These are phyloP conservation scores for Fagus sylvatica DNA, from an alignment of 306 rosid species.

Conservation along the genomic window DNA sequence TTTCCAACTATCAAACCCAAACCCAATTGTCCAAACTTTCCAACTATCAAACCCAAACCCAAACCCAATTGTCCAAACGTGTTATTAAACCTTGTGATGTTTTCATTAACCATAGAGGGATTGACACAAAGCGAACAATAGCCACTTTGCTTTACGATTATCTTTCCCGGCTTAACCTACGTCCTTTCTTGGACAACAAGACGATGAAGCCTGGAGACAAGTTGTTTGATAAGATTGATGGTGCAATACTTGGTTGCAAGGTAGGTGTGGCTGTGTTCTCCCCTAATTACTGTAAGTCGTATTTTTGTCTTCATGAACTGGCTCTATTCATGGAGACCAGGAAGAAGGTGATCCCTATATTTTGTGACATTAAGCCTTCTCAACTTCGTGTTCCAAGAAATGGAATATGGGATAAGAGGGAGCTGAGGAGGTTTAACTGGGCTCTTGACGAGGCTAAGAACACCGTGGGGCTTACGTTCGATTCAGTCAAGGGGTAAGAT, in stretches of 20 bases:
- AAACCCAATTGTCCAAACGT: conserved; percentile 27
- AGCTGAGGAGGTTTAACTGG: conserved; percentile 41
- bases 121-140: conserved; percentile 70
- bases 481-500: conserved; percentile 71
- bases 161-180: conserved; percentile 36
- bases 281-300: conserved; percentile 73
- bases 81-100: conserved; percentile 54
- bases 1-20: conserved; percentile 23
- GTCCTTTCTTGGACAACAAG: conserved; percentile 75
- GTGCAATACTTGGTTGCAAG: conserved; percentile 58
- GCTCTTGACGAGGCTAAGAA: conserved; percentile 72
- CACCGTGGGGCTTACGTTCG: conserved; percentile 62
- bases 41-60: conserved; percentile 23
- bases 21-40: neutral
- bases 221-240: conserved; percentile 69
- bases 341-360: conserved; percentile 82
- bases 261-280: conserved; percentile 78
- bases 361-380: conserved; percentile 79
- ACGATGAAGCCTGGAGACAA: conserved; percentile 92
- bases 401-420: conserved; percentile 38
- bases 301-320: conserved; percentile 82
- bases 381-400: conserved; percentile 42
- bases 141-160: conserved; percentile 69
- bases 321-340: conserved; percentile 62
- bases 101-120: conserved; percentile 75